A percentile compares a stretch with the other conserved stretches of the same genome.
phyloP scores from a whole-genome alignment of 2,329 filamentous ascomycete genomes.

The Exophiala xenobiotica region DNA sequence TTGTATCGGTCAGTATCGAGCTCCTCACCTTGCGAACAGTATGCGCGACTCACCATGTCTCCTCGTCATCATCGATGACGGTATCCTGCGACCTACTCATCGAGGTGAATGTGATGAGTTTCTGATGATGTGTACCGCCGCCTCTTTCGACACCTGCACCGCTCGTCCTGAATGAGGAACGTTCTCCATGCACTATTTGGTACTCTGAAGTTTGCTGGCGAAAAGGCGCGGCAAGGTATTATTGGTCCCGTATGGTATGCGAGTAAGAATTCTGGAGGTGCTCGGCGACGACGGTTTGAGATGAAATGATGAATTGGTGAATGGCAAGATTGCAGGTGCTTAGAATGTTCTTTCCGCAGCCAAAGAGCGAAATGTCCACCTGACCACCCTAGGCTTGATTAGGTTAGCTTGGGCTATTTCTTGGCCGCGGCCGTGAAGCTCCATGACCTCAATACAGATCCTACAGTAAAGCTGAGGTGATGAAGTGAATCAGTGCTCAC shows the following conservation, averaged over 20 bases:
- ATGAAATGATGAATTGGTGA: neutral
- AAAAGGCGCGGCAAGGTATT: neutral
- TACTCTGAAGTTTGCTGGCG: neutral
- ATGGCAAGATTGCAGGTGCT: neutral
- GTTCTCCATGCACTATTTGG: constrained; percentile 30
- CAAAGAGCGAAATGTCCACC: neutral
- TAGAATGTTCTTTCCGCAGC: constrained; percentile 1
- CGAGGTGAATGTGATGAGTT: constrained; percentile 31
- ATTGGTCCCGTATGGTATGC: neutral
- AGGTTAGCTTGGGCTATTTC: neutral
- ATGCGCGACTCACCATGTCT: constrained; percentile 43
- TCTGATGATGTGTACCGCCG: constrained; percentile 19
- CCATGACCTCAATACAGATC: constrained; percentile 3
- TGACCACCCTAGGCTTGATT: neutral
- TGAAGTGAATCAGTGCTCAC: neutral
- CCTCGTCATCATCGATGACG: constrained; percentile 52
- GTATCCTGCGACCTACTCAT: constrained; percentile 50
- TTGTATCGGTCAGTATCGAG: constrained; percentile 26
- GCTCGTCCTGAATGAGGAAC: constrained; percentile 14
- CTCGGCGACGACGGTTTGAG: neutral
- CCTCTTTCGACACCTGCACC: constrained; percentile 31
- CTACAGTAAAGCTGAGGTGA: neutral
- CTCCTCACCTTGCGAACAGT: neutral
- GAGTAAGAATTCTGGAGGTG: neutral
- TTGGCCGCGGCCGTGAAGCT: constrained; percentile 5